Percentiles rank a stretch among this genome's conserved stretches.
Evolutionary conservation across 306 rosid species (phyloP).

Genomic region (Arachis stenosperma): DNA sequence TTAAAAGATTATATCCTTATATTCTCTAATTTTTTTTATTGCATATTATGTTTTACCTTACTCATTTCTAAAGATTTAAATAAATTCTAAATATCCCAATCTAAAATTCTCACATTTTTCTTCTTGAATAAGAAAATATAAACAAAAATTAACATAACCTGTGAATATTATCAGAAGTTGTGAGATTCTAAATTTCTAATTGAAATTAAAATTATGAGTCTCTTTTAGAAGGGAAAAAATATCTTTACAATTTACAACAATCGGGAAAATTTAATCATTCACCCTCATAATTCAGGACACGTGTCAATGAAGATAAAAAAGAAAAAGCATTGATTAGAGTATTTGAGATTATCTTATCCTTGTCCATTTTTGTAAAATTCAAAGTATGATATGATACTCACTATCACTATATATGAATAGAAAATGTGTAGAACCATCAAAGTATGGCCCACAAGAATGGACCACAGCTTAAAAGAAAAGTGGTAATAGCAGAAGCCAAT

Average conservation of each 20-base stretch:
- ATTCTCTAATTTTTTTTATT: no score
- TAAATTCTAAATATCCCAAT: no score
- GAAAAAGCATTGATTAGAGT: background rate
- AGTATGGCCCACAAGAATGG: background rate
- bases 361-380: background rate
- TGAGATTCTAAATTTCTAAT: no score
- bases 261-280: background rate
- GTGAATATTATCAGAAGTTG: background rate
- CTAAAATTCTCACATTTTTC: no score
- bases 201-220: background rate
- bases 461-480: background rate
- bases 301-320: background rate
- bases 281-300: background rate
- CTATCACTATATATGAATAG: background rate
- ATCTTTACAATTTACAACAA: background rate
- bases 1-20: no score
- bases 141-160: background rate
- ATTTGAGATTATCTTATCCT: constrained; percentile 3
- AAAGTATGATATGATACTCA: background rate
- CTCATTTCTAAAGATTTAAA: no score
- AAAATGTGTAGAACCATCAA: background rate
- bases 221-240: background rate
- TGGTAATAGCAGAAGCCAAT: background rate
- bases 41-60: no score
- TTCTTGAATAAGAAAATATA: background rate